A percentile compares a stretch with the other conserved stretches of the same genome.
phyloP scores from a whole-genome alignment of 139 green algal genomes.

The Pleodorina starrii region DNA sequence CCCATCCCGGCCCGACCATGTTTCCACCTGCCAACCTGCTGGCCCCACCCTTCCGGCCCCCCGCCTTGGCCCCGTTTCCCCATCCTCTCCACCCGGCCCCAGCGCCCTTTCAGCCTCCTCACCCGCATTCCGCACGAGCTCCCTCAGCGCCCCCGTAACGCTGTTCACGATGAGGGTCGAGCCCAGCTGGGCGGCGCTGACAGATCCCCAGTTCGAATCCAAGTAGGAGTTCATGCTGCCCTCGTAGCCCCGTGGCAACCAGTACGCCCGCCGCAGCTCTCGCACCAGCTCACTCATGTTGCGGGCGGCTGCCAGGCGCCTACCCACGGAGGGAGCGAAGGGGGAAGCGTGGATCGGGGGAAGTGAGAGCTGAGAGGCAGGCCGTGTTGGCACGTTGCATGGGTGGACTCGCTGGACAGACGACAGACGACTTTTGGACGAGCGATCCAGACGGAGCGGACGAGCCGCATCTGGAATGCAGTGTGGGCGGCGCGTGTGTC shows the following conservation, averaged over 20 bases:
- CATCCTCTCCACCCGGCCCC: too few species aligned
- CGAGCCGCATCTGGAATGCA: too few species aligned
- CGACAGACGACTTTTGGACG: too few species aligned
- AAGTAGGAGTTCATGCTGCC: background rate
- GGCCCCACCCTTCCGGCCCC: too few species aligned
- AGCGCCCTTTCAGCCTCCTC: background rate
- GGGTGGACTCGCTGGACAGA: too few species aligned
- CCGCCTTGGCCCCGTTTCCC: too few species aligned
- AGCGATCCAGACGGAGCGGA: too few species aligned
- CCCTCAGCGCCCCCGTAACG: background rate
- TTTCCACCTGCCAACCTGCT: too few species aligned
- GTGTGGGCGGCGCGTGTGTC: too few species aligned
- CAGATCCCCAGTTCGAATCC: background rate
- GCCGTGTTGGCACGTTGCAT: too few species aligned
- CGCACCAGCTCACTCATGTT: background rate
- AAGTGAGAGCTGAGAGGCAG: too few species aligned
- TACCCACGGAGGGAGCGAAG: background rate
- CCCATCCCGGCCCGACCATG: too few species aligned
- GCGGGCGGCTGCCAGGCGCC: background rate
- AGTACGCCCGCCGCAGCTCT: background rate
- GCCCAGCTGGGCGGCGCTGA: background rate
- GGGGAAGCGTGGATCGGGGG: background rate
- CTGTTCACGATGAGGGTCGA: background rate
- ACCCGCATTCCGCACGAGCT: background rate
- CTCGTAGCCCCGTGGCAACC: background rate